Percentiles rank a stretch among this genome's conserved stretches.
Conservation (phyloP, 441 rosid genomes). For the Mallotus japonicus region DNA sequence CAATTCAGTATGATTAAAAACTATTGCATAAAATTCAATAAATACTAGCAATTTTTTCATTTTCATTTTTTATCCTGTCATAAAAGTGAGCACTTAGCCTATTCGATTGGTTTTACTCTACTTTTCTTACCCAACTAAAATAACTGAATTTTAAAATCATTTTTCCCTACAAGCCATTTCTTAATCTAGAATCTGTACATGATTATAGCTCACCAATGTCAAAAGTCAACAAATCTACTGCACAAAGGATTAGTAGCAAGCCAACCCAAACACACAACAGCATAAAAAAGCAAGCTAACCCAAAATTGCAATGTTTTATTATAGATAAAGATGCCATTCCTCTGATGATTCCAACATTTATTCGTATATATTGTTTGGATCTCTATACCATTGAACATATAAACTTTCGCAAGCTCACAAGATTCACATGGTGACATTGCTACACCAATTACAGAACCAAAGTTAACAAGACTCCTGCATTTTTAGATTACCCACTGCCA, state of each 20-base stretch:
- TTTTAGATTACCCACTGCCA: constrained; percentile 12
- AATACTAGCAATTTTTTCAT: too few relatives aligned
- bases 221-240: too few relatives aligned
- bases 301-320: constrained; percentile 15
- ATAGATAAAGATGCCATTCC: not conserved
- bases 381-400: constrained; percentile 2
- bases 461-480: not conserved
- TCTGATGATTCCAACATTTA: not conserved
- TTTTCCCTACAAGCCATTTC: too few relatives aligned
- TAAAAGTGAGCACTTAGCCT: too few relatives aligned
- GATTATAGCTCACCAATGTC: too few relatives aligned
- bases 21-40: too few relatives aligned
- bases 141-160: too few relatives aligned
- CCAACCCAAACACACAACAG: not conserved
- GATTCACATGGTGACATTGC: not conserved
- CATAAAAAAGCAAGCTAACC: not conserved
- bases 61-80: too few relatives aligned
- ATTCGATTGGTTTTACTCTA: too few relatives aligned
- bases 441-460: not conserved
- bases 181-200: too few relatives aligned
- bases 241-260: not conserved
- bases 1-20: too few relatives aligned
- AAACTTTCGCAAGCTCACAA: not conserved
- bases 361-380: not conserved
- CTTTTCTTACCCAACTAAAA: too few relatives aligned